phyloP scores from a whole-genome alignment of 345 rosid genomes.

The Litchi chinensis region DNA sequence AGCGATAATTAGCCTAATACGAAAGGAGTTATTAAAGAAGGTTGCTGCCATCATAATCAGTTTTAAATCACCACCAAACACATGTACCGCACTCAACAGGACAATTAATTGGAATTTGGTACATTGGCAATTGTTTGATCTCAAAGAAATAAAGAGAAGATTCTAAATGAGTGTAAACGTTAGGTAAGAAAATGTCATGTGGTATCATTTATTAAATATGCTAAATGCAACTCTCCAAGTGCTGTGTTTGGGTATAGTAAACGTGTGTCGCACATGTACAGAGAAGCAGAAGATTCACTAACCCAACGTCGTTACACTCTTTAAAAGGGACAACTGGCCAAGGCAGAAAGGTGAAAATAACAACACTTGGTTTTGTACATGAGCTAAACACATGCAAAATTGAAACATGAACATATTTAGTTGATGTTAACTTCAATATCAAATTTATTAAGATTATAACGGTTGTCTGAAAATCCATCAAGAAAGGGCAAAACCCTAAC shows the following conservation, averaged over 20 bases:
- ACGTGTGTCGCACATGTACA: slow-evolving; percentile 1
- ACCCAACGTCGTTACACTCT: neutral
- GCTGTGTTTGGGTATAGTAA: neutral
- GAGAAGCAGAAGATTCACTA: neutral
- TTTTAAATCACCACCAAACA: slow-evolving; percentile 13
- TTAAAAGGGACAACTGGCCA: too few species aligned
- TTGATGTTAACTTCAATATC: too few species aligned
- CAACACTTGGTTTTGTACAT: too few species aligned
- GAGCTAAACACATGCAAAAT: too few species aligned
- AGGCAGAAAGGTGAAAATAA: too few species aligned
- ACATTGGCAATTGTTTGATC: too few species aligned
- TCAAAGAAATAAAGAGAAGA: neutral
- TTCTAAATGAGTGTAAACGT: neutral
- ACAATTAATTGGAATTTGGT: neutral
- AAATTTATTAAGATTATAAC: too few species aligned
- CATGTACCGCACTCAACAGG: slow-evolving; percentile 6
- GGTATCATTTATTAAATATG: neutral
- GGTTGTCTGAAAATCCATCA: too few species aligned
- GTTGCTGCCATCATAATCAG: neutral
- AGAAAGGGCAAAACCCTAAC: too few species aligned
- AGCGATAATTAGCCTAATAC: too few species aligned
- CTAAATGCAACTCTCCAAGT: neutral
- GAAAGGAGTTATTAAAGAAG: too few species aligned
- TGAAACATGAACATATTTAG: too few species aligned
- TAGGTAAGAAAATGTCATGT: neutral